These are phyloP conservation scores for Cavenderia fasciculata DNA, from an alignment of 78 protist species.

Conservation along the genomic window DNA sequence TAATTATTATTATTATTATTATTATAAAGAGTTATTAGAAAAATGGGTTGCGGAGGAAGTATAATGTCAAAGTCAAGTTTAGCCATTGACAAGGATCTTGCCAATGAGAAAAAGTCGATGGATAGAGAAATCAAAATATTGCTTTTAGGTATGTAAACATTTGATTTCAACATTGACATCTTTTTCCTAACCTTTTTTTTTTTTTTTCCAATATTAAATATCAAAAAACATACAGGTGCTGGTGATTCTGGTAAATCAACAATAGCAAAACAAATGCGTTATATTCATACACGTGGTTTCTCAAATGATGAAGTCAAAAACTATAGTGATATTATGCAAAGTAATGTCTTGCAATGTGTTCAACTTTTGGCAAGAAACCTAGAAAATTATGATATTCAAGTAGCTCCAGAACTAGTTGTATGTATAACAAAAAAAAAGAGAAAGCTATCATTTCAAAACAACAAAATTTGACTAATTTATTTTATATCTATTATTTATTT, in stretches of 20 bases:
- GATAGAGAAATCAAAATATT: conserved; percentile 65
- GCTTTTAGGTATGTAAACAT: conserved; percentile 34
- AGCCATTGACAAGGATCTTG: conserved; percentile 28
- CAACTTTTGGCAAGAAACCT: conserved; percentile 16
- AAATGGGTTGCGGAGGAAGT: conserved; percentile 61
- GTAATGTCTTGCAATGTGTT: conserved; percentile 83
- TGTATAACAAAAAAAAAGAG: conserved; percentile 12
- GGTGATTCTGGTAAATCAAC: conserved; percentile 98
- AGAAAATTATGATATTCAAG: background rate
- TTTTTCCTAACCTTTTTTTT: too few species aligned
- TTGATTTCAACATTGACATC: too few species aligned
- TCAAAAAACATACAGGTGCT: conserved; percentile 77
- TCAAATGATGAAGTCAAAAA: conserved; percentile 67
- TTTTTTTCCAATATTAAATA: background rate
- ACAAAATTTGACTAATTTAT: background rate
- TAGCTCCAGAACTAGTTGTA: background rate
- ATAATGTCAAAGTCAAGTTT: conserved; percentile 11
- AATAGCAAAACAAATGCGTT: conserved; percentile 94
- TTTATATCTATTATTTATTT: background rate
- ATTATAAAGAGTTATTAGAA: too few species aligned
- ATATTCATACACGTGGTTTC: conserved; percentile 91
- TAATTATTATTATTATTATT: too few species aligned
- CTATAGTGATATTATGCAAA: conserved; percentile 79
- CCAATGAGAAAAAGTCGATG: background rate
- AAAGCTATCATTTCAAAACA: too few species aligned